phyloP scores from a whole-genome alignment of 495 filamentous ascomycete species.

The Lophium mytilinum region DNA sequence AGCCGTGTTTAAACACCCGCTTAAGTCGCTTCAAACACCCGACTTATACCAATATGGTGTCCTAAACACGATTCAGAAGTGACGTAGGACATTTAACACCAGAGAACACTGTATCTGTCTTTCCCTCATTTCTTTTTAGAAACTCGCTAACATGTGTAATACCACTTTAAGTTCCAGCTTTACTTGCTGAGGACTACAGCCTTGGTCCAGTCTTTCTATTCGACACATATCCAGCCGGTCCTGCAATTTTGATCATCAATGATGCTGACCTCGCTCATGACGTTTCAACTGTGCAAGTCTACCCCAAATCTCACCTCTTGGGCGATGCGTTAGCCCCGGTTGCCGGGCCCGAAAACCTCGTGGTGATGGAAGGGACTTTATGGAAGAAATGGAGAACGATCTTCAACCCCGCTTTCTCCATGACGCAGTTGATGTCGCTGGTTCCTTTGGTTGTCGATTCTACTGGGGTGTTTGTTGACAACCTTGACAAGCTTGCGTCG shows the following conservation, averaged over 20 bases:
- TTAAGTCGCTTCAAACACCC: too few relatives aligned
- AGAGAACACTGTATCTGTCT: too few relatives aligned
- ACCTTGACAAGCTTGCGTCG: conserved; percentile 24
- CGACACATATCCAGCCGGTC: conserved; percentile 32
- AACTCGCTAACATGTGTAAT: too few relatives aligned
- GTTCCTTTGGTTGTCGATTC: conserved; percentile 33
- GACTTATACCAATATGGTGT: too few relatives aligned
- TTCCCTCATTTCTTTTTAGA: too few relatives aligned
- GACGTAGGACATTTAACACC: too few relatives aligned
- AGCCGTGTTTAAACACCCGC: too few relatives aligned
- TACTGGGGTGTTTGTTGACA: conserved; percentile 23
- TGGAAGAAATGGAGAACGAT: conserved; percentile 32
- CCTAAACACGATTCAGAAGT: too few relatives aligned
- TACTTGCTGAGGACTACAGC: conserved; percentile 22
- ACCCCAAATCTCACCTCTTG: not conserved
- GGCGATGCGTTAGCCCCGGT: conserved; percentile 19
- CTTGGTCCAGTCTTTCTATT: conserved; percentile 32
- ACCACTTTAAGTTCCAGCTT: too few relatives aligned
- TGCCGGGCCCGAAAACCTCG: conserved; percentile 25
- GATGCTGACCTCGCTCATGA: conserved; percentile 42
- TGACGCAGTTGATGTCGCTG: conserved; percentile 29
- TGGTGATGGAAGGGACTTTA: conserved; percentile 27
- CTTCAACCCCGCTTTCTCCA: conserved; percentile 36
- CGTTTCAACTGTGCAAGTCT: conserved; percentile 7
- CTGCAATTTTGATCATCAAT: conserved; percentile 33